These are phyloP conservation scores for Corniculantispora saksenae DNA, from an alignment of 2,329 filamentous ascomycete genomes.

Conservation along the genomic window DNA sequence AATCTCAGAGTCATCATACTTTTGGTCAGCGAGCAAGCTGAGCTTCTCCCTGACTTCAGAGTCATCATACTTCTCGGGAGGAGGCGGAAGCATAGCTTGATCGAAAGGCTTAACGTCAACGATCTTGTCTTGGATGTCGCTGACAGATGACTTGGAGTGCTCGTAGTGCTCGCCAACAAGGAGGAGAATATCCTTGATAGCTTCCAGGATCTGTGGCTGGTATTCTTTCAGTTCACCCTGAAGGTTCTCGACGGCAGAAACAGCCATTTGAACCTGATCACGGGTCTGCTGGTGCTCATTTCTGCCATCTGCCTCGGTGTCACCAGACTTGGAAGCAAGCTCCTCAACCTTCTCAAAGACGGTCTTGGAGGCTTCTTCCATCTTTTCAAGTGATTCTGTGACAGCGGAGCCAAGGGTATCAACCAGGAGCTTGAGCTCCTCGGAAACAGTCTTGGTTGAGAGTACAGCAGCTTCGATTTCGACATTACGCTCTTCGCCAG, in stretches of 20 bases:
- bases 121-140: slow-evolving; percentile 58
- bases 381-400: slow-evolving; percentile 80
- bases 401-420: slow-evolving; percentile 81
- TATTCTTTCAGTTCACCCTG: slow-evolving; percentile 79
- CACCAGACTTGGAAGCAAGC: slow-evolving; percentile 73
- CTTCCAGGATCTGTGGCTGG: slow-evolving; percentile 84
- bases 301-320: slow-evolving; percentile 71
- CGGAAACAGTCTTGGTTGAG: slow-evolving; percentile 75
- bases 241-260: slow-evolving; percentile 71
- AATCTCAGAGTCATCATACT: slow-evolving; percentile 36
- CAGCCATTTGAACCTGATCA: slow-evolving; percentile 74
- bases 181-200: slow-evolving; percentile 80
- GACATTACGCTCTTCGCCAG: slow-evolving; percentile 71
- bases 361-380: slow-evolving; percentile 83
- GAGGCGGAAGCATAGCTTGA: slow-evolving; percentile 55
- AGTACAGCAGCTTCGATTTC: slow-evolving; percentile 73
- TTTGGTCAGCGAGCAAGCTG: slow-evolving; percentile 35
- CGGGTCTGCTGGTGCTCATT: slow-evolving; percentile 80
- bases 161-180: slow-evolving; percentile 87
- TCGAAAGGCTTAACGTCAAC: slow-evolving; percentile 63
- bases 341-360: slow-evolving; percentile 83
- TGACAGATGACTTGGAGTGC: slow-evolving; percentile 70
- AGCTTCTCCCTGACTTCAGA: slow-evolving; percentile 34
- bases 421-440: slow-evolving; percentile 83
- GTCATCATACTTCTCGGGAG: slow-evolving; percentile 62